Conservation (phyloP, 176 grass and related monocot species). For the Tillandsia leiboldiana region DNA sequence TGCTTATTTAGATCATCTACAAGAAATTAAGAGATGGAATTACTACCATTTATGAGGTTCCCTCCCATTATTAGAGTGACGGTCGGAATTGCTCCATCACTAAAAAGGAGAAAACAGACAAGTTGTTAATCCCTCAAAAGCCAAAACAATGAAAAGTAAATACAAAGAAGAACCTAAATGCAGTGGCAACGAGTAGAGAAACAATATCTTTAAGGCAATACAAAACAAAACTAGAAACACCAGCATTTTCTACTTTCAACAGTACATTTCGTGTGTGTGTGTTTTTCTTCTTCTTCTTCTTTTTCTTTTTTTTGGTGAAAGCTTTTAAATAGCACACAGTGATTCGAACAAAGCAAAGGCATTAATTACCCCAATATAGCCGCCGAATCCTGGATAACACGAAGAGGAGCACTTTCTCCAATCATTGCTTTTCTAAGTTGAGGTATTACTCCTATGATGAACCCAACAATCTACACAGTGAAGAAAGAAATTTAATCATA, state of each 20-base stretch:
- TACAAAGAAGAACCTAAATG: background rate
- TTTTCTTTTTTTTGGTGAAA: too few relatives aligned
- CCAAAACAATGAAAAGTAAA: background rate
- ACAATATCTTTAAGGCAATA: too few relatives aligned
- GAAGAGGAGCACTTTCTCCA: slow-evolving; percentile 56
- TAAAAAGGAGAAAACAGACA: slow-evolving; percentile 10
- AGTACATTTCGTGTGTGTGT: too few relatives aligned
- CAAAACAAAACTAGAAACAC: too few relatives aligned
- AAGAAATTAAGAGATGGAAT: background rate
- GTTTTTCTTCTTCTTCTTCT: too few relatives aligned
- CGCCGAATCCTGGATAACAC: slow-evolving; percentile 60
- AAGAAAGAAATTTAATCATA: background rate
- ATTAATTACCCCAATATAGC: slow-evolving; percentile 68
- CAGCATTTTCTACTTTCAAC: too few relatives aligned
- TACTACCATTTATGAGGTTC: slow-evolving; percentile 66
- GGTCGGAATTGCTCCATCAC: slow-evolving; percentile 64
- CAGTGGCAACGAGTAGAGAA: background rate
- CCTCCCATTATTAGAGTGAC: slow-evolving; percentile 86
- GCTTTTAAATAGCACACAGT: too few relatives aligned
- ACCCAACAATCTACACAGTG: slow-evolving; percentile 51
- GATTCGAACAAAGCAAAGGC: background rate
- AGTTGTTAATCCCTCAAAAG: slow-evolving; percentile 1
- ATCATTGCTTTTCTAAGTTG: slow-evolving; percentile 53
- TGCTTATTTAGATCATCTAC: background rate
- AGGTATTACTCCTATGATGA: slow-evolving; percentile 59